Evolutionary conservation across 2,329 filamentous ascomycete genomes (phyloP), one percentile per base, ranked within the genome.

Genomic region (Alternaria angustiovoidea): DNA sequence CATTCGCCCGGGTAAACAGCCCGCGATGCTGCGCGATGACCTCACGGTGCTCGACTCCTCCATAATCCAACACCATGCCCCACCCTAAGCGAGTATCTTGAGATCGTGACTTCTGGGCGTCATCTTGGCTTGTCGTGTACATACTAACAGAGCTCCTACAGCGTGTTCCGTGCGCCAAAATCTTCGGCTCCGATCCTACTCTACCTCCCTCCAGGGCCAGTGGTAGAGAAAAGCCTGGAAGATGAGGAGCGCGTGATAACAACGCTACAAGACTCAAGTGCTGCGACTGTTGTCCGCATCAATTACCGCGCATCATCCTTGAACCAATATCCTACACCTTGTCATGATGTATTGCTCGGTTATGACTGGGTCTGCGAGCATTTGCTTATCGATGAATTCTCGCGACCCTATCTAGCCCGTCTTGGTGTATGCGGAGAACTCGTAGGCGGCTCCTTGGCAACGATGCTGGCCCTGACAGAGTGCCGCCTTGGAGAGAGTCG

Each of bases 401-500:
- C 63, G 11, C 56, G 66, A 20, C 67, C 69, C 20, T 63, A 65
- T 51, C 63, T 75, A 8, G 74, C 76, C 30, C 72, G 72, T 16
- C 56, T 84, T 5, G 81, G 79, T 18, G 78, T 84, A 4, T 81
- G 79, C 62, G 83, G 83, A 24, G 80, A 84, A 65, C 76, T 84
- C 6, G 51, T 84, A 7, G 83, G 83, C 8, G 83, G 80, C 46
- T 76, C 79, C 16, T 76, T 85, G 7, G 83, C 83, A 8, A 78
- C 80, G 2, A 81, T 81, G 75, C 76, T 85, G 5, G 82, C 81
- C 1, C 63, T 85, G 70, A 85, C 83, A 9, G 83, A 85, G 69
- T 84, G 81, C 61, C 76, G 75, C 18, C 56, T 73, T 9, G 77
- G 78, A n/a, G 66, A 71, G 30, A 75, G 72, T 26, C 75, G 81